These are phyloP conservation scores for Fusarium nelsonii DNA, from an alignment of 2,329 filamentous ascomycete species.

Conservation along the genomic window DNA sequence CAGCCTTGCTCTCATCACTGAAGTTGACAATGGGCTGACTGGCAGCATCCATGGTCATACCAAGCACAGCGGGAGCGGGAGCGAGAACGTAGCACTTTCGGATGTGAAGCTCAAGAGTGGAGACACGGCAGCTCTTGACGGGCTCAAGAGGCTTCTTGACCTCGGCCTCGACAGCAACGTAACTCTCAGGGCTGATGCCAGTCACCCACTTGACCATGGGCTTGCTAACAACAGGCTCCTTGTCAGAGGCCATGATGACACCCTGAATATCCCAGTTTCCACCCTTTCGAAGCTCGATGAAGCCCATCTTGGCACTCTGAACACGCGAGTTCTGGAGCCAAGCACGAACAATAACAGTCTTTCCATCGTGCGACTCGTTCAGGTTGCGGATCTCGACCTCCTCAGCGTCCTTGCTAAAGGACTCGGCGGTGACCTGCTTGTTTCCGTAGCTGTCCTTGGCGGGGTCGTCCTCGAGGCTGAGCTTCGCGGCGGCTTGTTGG, in stretches of 20 bases:
- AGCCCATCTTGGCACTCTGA: conserved; percentile 92
- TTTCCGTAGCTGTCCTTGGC: conserved; percentile 86
- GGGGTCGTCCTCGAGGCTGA: conserved; percentile 71
- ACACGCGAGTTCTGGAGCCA: conserved; percentile 89
- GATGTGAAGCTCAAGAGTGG: conserved; percentile 87
- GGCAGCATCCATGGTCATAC: conserved; percentile 68
- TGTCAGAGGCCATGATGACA: conserved; percentile 78
- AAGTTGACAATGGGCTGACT: conserved; percentile 69
- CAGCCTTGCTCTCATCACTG: conserved; percentile 65
- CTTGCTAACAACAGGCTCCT: conserved; percentile 51
- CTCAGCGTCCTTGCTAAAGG: conserved; percentile 68
- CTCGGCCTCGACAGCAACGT: conserved; percentile 81
- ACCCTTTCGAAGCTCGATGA: conserved; percentile 85
- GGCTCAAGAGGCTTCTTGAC: conserved; percentile 87
- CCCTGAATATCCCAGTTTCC: conserved; percentile 84
- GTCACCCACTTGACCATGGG: conserved; percentile 92
- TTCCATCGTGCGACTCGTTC: conserved; percentile 73
- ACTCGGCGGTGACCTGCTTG: conserved; percentile 59
- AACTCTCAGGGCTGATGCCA: conserved; percentile 81
- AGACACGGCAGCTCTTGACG: conserved; percentile 87
- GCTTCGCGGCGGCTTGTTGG: conserved; percentile 73
- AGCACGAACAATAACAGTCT: conserved; percentile 80
- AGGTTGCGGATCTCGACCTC: conserved; percentile 73
- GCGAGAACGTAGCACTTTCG: conserved; percentile 85
- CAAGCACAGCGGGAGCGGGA: conserved; percentile 68